Conservation (phyloP, 441 rosid genomes). For the Flueggea neowawraea region DNA sequence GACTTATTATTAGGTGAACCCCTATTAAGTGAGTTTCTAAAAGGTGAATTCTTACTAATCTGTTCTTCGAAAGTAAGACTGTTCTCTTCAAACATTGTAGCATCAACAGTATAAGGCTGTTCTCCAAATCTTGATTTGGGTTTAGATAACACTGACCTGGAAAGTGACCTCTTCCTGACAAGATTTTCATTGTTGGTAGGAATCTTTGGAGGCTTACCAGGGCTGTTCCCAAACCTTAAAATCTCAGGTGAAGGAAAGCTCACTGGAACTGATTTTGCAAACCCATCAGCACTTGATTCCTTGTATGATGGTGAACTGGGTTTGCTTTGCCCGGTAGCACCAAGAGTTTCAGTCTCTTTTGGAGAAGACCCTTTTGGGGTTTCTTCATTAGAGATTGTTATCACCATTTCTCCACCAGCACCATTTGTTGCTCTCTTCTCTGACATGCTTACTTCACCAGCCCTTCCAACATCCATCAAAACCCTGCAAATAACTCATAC, state of each 20-base stretch:
- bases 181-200: conserved; percentile 37
- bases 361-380: too few relatives aligned
- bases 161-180: conserved; percentile 37
- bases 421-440: too few relatives aligned
- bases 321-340: too few relatives aligned
- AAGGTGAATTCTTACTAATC: conserved; percentile 25
- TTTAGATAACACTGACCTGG: conserved; percentile 61
- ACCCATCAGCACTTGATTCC: too few relatives aligned
- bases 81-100: conserved; percentile 31
- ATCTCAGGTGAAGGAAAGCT: conserved; percentile 44
- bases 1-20: conserved; percentile 51
- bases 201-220: conserved; percentile 58
- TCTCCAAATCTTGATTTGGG: conserved; percentile 84
- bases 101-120: conserved; percentile 39
- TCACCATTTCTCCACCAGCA: too few relatives aligned
- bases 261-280: conserved; percentile 14
- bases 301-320: too few relatives aligned
- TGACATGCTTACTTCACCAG: too few relatives aligned
- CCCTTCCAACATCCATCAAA: too few relatives aligned
- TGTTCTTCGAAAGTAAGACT: conserved; percentile 29
- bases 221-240: conserved; percentile 28
- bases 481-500: too few relatives aligned
- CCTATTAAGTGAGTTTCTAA: conserved; percentile 4
- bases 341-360: too few relatives aligned
- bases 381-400: too few relatives aligned